A percentile compares a stretch with the other conserved stretches of the same genome.
phyloP scores from a whole-genome alignment of 371 early-diverging fungal species.

The Quaeritorhiza haematococci region DNA sequence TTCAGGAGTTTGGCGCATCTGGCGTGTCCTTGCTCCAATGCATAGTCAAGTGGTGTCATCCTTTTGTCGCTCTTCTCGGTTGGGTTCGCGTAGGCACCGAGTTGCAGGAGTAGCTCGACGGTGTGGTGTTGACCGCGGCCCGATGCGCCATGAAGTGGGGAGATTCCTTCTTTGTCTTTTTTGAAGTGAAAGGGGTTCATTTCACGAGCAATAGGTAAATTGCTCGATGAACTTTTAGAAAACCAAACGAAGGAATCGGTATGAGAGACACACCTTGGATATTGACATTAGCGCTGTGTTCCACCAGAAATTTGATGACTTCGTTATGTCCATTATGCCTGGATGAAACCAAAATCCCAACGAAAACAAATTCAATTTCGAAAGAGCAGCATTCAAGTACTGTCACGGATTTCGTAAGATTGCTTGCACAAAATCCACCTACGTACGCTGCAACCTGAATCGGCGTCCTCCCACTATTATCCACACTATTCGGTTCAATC shows the following conservation, averaged over 20 bases:
- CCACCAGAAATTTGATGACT: constrained; percentile 9
- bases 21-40: no score
- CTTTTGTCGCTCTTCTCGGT: not conserved
- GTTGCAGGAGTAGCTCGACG: not conserved
- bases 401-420: not conserved
- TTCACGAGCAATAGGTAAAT: not conserved
- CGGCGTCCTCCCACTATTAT: constrained; percentile 4
- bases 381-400: no score
- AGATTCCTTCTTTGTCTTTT: constrained; percentile 1
- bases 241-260: not conserved
- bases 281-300: not conserved
- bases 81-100: not conserved
- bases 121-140: not conserved
- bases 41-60: not conserved
- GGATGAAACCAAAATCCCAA: not conserved
- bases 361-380: no score
- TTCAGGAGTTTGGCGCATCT: no score
- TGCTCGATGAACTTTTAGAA: not conserved
- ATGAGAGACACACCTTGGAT: not conserved
- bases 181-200: no score
- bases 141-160: not conserved
- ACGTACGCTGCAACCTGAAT: constrained; percentile 3
- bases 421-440: not conserved
- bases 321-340: not conserved
- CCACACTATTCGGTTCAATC: constrained; percentile 1